Percentiles rank a stretch among this genome's conserved stretches.
These are phyloP conservation scores for Leishmania turanica DNA, from an alignment of 208 protist genomes.

Conservation along the genomic window DNA sequence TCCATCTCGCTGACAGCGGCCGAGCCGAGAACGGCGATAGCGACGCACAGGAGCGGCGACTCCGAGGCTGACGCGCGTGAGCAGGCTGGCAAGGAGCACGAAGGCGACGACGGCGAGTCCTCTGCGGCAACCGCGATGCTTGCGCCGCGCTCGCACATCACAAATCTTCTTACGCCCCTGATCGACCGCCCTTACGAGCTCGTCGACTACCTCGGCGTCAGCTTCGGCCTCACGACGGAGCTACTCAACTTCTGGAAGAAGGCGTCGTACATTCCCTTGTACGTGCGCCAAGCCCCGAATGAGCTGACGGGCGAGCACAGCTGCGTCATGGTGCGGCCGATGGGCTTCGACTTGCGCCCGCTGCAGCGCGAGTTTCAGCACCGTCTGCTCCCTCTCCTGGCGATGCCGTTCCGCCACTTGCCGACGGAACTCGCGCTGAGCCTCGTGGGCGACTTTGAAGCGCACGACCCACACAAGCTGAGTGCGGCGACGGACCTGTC, in stretches of 20 bases:
- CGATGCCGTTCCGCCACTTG: conserved; percentile 92
- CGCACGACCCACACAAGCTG: conserved; percentile 50
- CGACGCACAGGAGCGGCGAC: background rate
- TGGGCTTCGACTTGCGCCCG: conserved; percentile 66
- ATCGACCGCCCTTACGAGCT: conserved; percentile 89
- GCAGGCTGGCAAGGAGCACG: background rate
- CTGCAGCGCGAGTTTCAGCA: conserved; percentile 91
- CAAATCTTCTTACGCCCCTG: conserved; percentile 89
- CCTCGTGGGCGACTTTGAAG: conserved; percentile 71
- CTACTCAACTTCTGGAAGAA: conserved; percentile 98
- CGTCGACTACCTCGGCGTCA: conserved; percentile 98
- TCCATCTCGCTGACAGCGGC: conserved; percentile 64
- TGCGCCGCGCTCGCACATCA: conserved; percentile 46
- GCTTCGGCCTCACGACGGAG: conserved; percentile 96
- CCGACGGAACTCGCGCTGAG: conserved; percentile 87
- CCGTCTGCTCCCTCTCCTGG: conserved; percentile 92
- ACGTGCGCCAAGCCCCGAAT: conserved; percentile 93
- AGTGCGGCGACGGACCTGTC: conserved; percentile 45
- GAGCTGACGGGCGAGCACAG: conserved; percentile 99
- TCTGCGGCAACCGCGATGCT: conserved; percentile 23
- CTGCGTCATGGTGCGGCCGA: conserved; percentile 97
- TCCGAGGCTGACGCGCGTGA: background rate
- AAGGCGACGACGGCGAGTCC: conserved; percentile 20
- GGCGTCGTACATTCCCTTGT: conserved; percentile 86
- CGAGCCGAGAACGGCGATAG: background rate